Percentiles rank a stretch among this genome's conserved stretches.
Conservation (phyloP, 176 grass and related monocot species). For the Bonia amplexicaulis region DNA sequence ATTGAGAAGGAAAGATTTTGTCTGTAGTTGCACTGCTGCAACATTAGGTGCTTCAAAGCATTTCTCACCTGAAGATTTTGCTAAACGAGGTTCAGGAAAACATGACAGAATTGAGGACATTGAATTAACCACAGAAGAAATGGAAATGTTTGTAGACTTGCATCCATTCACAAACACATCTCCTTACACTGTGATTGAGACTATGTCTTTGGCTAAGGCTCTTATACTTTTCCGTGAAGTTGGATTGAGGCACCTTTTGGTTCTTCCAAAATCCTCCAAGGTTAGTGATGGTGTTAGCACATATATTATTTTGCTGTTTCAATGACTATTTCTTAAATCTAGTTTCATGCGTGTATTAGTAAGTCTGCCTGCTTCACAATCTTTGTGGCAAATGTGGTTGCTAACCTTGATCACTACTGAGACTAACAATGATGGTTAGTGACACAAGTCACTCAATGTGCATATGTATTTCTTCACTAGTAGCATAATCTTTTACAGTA, state of each 20-base stretch:
- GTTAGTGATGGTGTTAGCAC: slow-evolving; percentile 32
- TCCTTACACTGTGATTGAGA: slow-evolving; percentile 93
- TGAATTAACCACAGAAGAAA: slow-evolving; percentile 60
- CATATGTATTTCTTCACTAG: neutral
- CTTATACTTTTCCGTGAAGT: slow-evolving; percentile 89
- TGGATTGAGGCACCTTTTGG: slow-evolving; percentile 84
- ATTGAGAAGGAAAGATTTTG: slow-evolving; percentile 77
- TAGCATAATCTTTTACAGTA: neutral
- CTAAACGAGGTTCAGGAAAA: slow-evolving; percentile 78
- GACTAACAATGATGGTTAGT: neutral
- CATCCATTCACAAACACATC: slow-evolving; percentile 90
- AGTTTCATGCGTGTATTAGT: neutral
- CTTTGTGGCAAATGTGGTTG: neutral
- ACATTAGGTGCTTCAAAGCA: slow-evolving; percentile 38
- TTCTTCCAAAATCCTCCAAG: slow-evolving; percentile 74
- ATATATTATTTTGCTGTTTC: neutral
- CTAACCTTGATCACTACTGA: neutral
- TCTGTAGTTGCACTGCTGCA: slow-evolving; percentile 26
- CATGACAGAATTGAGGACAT: slow-evolving; percentile 64
- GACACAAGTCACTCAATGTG: neutral
- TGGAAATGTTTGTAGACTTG: slow-evolving; percentile 94
- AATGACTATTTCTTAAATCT: neutral
- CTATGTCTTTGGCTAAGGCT: slow-evolving; percentile 93
- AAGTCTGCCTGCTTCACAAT: neutral
- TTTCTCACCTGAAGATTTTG: slow-evolving; percentile 69